These are phyloP conservation scores for Candolleomyces efflorescens DNA, from an alignment of 768 basidiomycete genomes.

Conservation along the genomic window DNA sequence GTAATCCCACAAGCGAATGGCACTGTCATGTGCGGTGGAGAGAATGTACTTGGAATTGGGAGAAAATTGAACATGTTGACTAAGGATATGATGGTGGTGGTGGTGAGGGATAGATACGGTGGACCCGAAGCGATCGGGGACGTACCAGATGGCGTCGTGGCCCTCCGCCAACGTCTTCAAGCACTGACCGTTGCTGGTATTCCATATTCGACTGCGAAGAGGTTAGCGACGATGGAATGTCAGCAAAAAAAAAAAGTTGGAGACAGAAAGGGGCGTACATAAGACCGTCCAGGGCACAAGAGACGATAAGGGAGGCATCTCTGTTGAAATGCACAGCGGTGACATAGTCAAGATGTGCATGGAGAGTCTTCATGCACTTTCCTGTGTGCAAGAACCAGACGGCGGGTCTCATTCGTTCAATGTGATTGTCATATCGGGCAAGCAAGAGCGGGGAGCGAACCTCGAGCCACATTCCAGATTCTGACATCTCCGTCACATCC, in stretches of 20 bases:
- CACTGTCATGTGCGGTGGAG: slow-evolving; percentile 89
- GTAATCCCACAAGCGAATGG: slow-evolving; percentile 94
- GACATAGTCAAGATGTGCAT: slow-evolving; percentile 93
- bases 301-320: slow-evolving; percentile 89
- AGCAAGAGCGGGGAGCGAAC: slow-evolving; percentile 33
- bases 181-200: slow-evolving; percentile 87
- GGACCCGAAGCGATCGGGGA: not conserved
- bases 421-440: slow-evolving; percentile 5
- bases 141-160: slow-evolving; percentile 76
- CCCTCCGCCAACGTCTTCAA: slow-evolving; percentile 94
- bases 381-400: slow-evolving; percentile 38
- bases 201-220: slow-evolving; percentile 85
- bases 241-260: not conserved
- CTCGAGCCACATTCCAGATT: slow-evolving; percentile 87
- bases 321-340: slow-evolving; percentile 92
- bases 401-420: not conserved
- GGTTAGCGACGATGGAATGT: not conserved
- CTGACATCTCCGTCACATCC: slow-evolving; percentile 90
- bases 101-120: not conserved
- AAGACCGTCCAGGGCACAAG: slow-evolving; percentile 87
- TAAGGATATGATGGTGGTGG: slow-evolving; percentile 20
- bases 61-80: slow-evolving; percentile 91
- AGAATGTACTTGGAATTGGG: slow-evolving; percentile 95
- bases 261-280: slow-evolving; percentile 50
- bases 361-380: slow-evolving; percentile 78